Evolutionary conservation across 2,329 filamentous ascomycete species (phyloP).

Genomic region (Botrytis fragariae): DNA sequence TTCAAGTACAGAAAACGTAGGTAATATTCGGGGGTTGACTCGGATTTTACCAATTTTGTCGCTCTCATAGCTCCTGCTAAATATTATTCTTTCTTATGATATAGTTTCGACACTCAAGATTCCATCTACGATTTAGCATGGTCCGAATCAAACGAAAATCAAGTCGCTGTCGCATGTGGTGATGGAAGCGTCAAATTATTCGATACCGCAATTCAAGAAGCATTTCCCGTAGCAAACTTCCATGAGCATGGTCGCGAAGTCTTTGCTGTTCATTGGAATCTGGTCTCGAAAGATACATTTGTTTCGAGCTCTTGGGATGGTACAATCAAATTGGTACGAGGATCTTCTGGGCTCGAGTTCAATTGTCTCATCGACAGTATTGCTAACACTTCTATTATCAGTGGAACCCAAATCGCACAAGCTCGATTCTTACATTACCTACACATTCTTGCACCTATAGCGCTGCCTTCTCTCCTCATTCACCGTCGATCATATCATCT

Average conservation of each 20-base stretch:
- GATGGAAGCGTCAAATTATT: slow-evolving; percentile 95
- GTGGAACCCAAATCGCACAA: slow-evolving; percentile 79
- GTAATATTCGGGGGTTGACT: slow-evolving; percentile 23
- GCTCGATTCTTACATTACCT: slow-evolving; percentile 80
- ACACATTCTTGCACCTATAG: slow-evolving; percentile 94
- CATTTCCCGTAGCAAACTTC: slow-evolving; percentile 88
- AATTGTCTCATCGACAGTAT: not conserved
- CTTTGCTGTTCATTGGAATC: slow-evolving; percentile 90
- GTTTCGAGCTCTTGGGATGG: slow-evolving; percentile 94
- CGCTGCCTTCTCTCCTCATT: slow-evolving; percentile 85
- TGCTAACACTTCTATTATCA: slow-evolving; percentile 35
- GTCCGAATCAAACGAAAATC: slow-evolving; percentile 96
- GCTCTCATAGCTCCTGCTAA: not conserved
- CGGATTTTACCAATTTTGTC: not conserved
- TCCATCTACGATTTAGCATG: slow-evolving; percentile 92
- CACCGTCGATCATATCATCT: slow-evolving; percentile 78
- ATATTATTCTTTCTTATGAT: not conserved
- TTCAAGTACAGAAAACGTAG: slow-evolving; percentile 79
- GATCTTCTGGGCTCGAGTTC: not conserved
- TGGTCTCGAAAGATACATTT: slow-evolving; percentile 87
- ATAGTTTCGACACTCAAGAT: slow-evolving; percentile 95
- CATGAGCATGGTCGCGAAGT: slow-evolving; percentile 92
- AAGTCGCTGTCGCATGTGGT: slow-evolving; percentile 82
- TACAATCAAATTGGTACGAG: slow-evolving; percentile 76
- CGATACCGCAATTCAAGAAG: slow-evolving; percentile 70